Evolutionary conservation across 179 eudicot species (phyloP), one percentile per base, ranked within the genome.

Genomic region (Beta macrorhiza): DNA sequence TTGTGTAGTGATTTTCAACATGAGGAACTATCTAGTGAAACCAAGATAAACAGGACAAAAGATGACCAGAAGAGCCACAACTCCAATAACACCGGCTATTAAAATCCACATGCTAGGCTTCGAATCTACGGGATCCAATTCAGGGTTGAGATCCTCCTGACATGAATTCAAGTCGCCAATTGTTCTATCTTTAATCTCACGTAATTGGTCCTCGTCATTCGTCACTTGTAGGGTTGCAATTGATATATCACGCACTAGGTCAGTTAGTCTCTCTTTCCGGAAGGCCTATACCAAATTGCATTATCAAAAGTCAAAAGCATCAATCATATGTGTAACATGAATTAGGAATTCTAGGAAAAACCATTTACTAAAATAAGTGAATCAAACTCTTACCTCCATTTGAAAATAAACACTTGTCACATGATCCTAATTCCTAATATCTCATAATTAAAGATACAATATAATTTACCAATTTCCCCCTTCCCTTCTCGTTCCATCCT

Each of bases 91-190:
- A 22, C 79, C 79, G 13, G 58, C 29, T 7, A 64, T 22, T 44
- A 77, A 20, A 22, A 77, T 77, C 79, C 72, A 62, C 72, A 22
- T 22, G 32, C 59, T 65, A 20, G 57, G 61, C 14, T 52, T 25
- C 70, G 59, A 77, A 51, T 77, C 58, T 1, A 77, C 44, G 0
- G 17, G 5, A 7, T 63, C 14, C 29, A 22, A 13, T 5, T 20
- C 72, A 12, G 59, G 12, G 7, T 0, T 20, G 1, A 32, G 45
- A 10, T 61, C 68, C 3, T 29, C 47, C 19, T 14, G 32, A 51
- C 79, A 76, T 62, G 79, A 19, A 19, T 76, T 68, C 2, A 76
- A 53, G n/a, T 76, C 53, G 37, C 78, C 79, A n/a, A 76, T 59
- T 16, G 79, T 76, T 76, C 79, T 63, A 7, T 44, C 8, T 45